Evolutionary conservation across 2,329 filamentous ascomycete genomes (phyloP), one percentile per base, ranked within the genome.

Genomic region (Niveomyces coronatus): DNA sequence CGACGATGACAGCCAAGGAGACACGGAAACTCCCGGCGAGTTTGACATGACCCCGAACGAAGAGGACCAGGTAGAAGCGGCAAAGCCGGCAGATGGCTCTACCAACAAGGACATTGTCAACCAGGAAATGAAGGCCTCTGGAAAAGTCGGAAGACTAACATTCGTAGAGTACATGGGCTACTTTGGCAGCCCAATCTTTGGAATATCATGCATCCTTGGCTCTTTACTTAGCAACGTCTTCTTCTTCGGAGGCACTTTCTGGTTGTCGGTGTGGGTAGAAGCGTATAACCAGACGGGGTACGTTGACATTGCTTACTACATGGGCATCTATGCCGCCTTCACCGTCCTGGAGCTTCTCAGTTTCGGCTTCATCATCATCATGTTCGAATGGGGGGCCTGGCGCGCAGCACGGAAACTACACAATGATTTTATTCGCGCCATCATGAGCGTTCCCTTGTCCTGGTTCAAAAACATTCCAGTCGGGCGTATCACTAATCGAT

Each of bases 341-440:
- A 65, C 64, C 1, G 44, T 70, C 8, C 49, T 58, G 0, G 73
- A 63, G 35, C 56, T 64, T 9, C 33, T 64, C 1, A 57, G 67
- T 23, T 64, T 59, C 27, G 65, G 60, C 4, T 33, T 63, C 16
- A 58, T 58, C 37, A 64, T 65, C 33, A 50, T 68, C 33, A 54
- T 65, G 20, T 76, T 71, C 46, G 69, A 71, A 48, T 67, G 65
- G 46, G 72, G 72, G 15, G 66, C 67, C 6, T 76, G 73, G 73
- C 56, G 60, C n/a, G 73, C 73, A 3, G 73, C 71, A 1, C 61
- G 62, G 22, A 61, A 54, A 23, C 62, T 76, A 30, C 73, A 77
- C 53, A 60, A 61, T 11, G 63, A 64, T 35, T 67, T 76, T 36
- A 67, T 76, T 31, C 58, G 56, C 10, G 64, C 69, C 14, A 58